These are phyloP conservation scores for Vairimorpha ceranae DNA, from an alignment of 371 early-diverging fungal genomes.

Conservation along the genomic window DNA sequence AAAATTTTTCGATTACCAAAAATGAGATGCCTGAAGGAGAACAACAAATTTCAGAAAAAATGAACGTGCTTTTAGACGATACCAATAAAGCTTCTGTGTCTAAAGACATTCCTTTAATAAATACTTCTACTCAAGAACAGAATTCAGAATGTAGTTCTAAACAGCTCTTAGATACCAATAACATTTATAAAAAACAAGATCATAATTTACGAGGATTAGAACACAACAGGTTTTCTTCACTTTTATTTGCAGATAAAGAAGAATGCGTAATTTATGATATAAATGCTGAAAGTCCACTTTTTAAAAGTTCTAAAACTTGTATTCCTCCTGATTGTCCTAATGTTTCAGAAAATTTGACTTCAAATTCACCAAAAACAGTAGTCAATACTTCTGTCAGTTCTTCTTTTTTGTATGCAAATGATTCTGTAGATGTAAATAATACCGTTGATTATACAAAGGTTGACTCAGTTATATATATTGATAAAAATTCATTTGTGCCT, in stretches of 20 bases:
- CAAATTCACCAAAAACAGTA: not conserved
- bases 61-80: no score
- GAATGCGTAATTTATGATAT: slow-evolving; percentile 14
- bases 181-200: not conserved
- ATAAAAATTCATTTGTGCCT: slow-evolving; percentile 13
- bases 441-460: slow-evolving; percentile 23
- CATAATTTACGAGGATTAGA: not conserved
- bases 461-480: slow-evolving; percentile 18
- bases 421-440: not conserved
- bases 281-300: not conserved
- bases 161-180: no score
- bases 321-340: not conserved
- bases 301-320: slow-evolving; percentile 4
- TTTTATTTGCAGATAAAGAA: slow-evolving; percentile 9
- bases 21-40: no score
- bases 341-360: not conserved
- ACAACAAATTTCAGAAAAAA: no score
- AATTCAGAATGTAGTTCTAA: no score
- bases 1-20: no score
- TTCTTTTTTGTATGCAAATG: slow-evolving; percentile 9
- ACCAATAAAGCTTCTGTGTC: not conserved
- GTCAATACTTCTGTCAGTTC: not conserved
- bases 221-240: not conserved
- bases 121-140: not conserved
- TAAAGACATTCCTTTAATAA: not conserved